These are phyloP conservation scores for Diaporthe capsici DNA, from an alignment of 2,329 filamentous ascomycete species.

Conservation along the genomic window DNA sequence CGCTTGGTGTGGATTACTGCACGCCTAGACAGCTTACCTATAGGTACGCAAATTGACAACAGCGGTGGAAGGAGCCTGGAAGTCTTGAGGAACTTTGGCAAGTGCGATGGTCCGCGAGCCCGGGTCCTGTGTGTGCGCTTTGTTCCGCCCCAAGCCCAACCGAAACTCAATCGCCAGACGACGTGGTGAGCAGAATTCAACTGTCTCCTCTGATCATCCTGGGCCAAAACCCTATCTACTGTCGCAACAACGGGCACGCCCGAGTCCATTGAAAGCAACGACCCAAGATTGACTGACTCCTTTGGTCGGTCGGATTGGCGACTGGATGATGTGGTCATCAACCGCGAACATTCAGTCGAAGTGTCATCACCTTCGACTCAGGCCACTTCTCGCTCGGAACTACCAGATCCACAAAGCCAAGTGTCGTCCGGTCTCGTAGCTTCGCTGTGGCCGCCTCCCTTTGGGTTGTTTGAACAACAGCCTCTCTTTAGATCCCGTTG, in stretches of 20 bases:
- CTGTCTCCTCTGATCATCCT: slow-evolving; percentile 7
- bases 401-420: neutral
- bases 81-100: slow-evolving; percentile 10
- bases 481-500: slow-evolving; percentile 4
- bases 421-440: slow-evolving; percentile 12
- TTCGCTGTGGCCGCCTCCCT: neutral
- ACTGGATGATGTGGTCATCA: neutral
- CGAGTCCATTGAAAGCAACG: neutral
- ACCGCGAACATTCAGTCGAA: neutral
- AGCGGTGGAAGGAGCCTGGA: slow-evolving; percentile 10
- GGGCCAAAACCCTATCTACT: slow-evolving; percentile 10
- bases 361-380: neutral
- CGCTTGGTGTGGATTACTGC: neutral
- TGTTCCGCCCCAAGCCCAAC: slow-evolving; percentile 6
- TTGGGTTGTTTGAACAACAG: neutral
- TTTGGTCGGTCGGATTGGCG: neutral
- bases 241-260: slow-evolving; percentile 16
- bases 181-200: neutral
- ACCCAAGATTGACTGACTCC: too few species aligned
- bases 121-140: neutral
- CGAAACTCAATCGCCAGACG: slow-evolving; percentile 10
- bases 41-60: neutral
- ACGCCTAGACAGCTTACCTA: neutral
- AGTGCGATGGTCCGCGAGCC: slow-evolving; percentile 8
- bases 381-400: neutral